Evolutionary conservation across 2,329 filamentous ascomycete species (phyloP), one percentile per base, ranked within the genome.

Genomic region (Fusarium tjaetaba): DNA sequence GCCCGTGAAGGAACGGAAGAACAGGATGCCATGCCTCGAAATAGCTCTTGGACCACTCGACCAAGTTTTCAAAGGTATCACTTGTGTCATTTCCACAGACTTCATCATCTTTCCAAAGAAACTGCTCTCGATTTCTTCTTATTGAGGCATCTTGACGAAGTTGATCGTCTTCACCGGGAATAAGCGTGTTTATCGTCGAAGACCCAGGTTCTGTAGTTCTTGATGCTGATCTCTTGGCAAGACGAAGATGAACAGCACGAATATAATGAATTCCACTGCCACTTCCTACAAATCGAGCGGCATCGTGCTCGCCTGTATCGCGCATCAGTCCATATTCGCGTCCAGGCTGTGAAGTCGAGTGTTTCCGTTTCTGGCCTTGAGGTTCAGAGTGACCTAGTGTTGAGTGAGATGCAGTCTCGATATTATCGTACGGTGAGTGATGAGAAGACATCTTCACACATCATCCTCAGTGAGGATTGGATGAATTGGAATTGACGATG

Each of bases 231-330:
- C 70, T 73, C 30, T 74, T 71, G 10, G 76, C 76, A 36, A 90
- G 82, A 2, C 86, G 84, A 38, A 85, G 79, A 46, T 88, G 88
- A 4, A 90, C 88, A 26, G 86, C 85, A 11, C 87, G 84, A 39
- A 90, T 87, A 73, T 90, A 90, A 73, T 89, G 85, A n/a, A 90
- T 89, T 3, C 88, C 88, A 67, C 88, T 89, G 22, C 86, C 86
- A 57, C 87, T 89, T 8, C 88, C 88, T 9, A 90, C 84, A 62
- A 90, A 90, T 1, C 85, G 87, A 20, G 87, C 85, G 7, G 84
- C 84, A 28, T 83, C 85, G 36, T 84, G 81, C 34, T 83, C 83
- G 22, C 82, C 83, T 34, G 83, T 81, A 70, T 86, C 85, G 65
- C 88, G 84, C 87, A 89, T 89, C 62, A 88, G 70, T 14, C 80